phyloP scores from a whole-genome alignment of 164 flowering plant genomes.

The Berberis thunbergii region DNA sequence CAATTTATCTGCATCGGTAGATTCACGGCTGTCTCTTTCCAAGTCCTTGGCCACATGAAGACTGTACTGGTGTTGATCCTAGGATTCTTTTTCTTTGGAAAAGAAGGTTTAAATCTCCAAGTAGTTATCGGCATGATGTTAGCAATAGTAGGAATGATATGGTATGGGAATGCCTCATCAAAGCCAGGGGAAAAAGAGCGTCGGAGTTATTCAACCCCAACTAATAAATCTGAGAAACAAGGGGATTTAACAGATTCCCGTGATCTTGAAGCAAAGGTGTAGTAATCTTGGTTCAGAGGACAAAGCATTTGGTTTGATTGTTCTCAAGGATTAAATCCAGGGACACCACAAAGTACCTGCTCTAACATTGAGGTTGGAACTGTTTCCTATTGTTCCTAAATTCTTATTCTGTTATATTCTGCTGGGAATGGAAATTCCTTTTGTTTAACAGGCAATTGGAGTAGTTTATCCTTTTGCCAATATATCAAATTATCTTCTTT shows the following conservation, averaged over 20 bases:
- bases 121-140: slow-evolving; percentile 78
- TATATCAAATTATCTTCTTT: no score
- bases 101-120: slow-evolving; percentile 77
- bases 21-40: slow-evolving; percentile 79
- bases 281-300: background rate
- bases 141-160: slow-evolving; percentile 76
- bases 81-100: slow-evolving; percentile 82
- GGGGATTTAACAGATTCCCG: slow-evolving; percentile 26
- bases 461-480: no score
- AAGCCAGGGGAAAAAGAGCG: slow-evolving; percentile 87
- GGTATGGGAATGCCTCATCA: slow-evolving; percentile 88
- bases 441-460: no score
- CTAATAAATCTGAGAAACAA: slow-evolving; percentile 31
- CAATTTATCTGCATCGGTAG: slow-evolving; percentile 90
- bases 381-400: no score
- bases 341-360: no score
- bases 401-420: no score
- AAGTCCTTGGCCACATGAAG: slow-evolving; percentile 91
- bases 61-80: slow-evolving; percentile 60
- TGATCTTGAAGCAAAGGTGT: slow-evolving; percentile 42
- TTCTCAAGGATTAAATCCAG: no score
- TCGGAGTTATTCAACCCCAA: slow-evolving; percentile 29
- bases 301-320: no score
- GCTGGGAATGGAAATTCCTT: no score
- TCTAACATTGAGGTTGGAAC: no score